These are phyloP conservation scores for Bipolaris gigantea DNA, from an alignment of 2,329 filamentous ascomycete genomes.

Conservation along the genomic window DNA sequence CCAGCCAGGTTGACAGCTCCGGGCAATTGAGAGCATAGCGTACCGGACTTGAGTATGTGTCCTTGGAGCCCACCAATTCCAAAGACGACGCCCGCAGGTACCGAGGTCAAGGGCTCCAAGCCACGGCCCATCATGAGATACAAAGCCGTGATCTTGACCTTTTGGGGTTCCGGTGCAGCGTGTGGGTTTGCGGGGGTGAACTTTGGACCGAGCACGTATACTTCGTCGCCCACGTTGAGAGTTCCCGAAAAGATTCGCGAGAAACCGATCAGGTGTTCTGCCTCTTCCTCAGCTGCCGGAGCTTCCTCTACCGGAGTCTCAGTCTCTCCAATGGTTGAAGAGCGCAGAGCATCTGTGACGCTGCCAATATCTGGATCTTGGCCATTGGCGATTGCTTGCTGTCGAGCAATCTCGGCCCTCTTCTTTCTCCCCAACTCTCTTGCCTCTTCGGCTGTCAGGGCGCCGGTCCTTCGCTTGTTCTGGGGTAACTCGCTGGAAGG, in stretches of 20 bases:
- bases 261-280: conserved; percentile 91
- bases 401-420: conserved; percentile 81
- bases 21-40: conserved; percentile 82
- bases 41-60: conserved; percentile 93
- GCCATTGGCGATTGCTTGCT: conserved; percentile 61
- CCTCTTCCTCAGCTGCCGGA: conserved; percentile 65
- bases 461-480: conserved; percentile 70
- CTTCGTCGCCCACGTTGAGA: conserved; percentile 81
- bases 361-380: conserved; percentile 53
- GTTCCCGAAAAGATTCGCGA: conserved; percentile 91
- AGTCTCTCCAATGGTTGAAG: conserved; percentile 55
- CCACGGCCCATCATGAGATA: conserved; percentile 96
- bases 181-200: conserved; percentile 81
- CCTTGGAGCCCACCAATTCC: conserved; percentile 91
- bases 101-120: conserved; percentile 77
- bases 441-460: conserved; percentile 86
- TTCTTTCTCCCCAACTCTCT: conserved; percentile 85
- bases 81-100: conserved; percentile 93
- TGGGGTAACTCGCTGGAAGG: conserved; percentile 89
- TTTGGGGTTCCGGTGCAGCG: conserved; percentile 71
- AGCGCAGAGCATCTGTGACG: conserved; percentile 63
- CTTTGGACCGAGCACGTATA: conserved; percentile 92
- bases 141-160: conserved; percentile 81
- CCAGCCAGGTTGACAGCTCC: conserved; percentile 90
- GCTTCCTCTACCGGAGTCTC: conserved; percentile 37